A percentile compares a stretch with the other conserved stretches of the same genome.
phyloP scores from a whole-genome alignment of 805 yeast species.

The Myxozyma kluyveri region DNA sequence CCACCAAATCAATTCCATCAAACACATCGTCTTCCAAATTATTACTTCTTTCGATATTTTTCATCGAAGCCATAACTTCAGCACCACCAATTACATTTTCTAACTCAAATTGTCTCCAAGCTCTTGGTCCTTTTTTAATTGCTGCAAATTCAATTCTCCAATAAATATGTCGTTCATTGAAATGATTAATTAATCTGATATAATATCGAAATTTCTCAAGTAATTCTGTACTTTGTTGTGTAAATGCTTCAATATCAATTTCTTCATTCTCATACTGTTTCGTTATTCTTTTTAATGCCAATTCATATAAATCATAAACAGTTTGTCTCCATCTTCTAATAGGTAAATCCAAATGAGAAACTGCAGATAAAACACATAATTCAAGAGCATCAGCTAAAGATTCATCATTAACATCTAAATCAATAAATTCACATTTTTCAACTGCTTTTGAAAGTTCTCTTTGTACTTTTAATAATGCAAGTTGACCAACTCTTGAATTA shows the following conservation, averaged over 20 bases:
- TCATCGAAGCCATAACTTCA: too few species aligned
- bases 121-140: background rate
- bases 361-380: background rate
- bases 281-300: background rate
- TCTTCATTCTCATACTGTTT: too few species aligned
- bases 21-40: too few species aligned
- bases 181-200: background rate
- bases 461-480: background rate
- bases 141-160: background rate
- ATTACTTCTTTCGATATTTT: too few species aligned
- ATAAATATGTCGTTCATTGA: background rate
- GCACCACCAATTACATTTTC: too few species aligned
- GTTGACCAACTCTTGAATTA: background rate
- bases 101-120: too few species aligned
- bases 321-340: background rate
- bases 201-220: background rate
- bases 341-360: background rate
- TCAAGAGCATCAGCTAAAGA: background rate
- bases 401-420: background rate
- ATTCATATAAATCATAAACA: background rate
- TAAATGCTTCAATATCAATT: background rate
- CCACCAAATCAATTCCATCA: too few species aligned
- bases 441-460: background rate
- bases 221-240: background rate
- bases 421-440: background rate